These are phyloP conservation scores for Crassisporium funariophilum DNA, from an alignment of 768 basidiomycete genomes.

Conservation along the genomic window DNA sequence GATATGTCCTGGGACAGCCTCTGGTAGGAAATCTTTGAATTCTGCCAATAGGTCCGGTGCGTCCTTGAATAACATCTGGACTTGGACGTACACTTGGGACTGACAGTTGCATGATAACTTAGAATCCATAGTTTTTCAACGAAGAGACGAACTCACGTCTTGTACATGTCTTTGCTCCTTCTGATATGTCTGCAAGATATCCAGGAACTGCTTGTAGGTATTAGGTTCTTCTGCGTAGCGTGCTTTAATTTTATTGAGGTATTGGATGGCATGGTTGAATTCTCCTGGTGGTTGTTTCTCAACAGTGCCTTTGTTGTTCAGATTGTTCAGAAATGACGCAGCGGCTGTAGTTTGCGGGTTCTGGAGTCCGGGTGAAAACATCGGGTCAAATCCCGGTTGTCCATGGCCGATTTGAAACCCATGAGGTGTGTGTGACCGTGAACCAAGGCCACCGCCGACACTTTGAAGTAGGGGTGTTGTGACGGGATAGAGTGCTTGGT, in stretches of 20 bases:
- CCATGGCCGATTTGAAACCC: conserved; percentile 41
- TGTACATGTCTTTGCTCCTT: conserved; percentile 77
- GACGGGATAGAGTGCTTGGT: conserved; percentile 27
- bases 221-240: conserved; percentile 88
- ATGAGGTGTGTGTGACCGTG: conserved; percentile 60
- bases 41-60: conserved; percentile 78
- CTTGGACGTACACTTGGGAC: conserved; percentile 81
- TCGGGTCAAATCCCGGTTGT: conserved; percentile 38
- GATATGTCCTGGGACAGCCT: conserved; percentile 48
- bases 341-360: conserved; percentile 56
- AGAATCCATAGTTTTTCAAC: conserved; percentile 3
- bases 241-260: conserved; percentile 97
- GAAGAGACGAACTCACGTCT: conserved; percentile 52
- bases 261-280: conserved; percentile 94
- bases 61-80: conserved; percentile 79
- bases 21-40: conserved; percentile 82
- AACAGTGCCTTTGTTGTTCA: conserved; percentile 51
- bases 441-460: conserved; percentile 38
- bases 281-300: conserved; percentile 63
- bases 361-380: conserved; percentile 49
- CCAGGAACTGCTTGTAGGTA: conserved; percentile 88
- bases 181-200: conserved; percentile 86
- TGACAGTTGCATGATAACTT: conserved; percentile 26
- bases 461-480: conserved; percentile 36
- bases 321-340: conserved; percentile 65